Percentiles rank a stretch among this genome's conserved stretches.
phyloP scores from a whole-genome alignment of 495 filamentous ascomycete species.

The Daldinia grandis region DNA sequence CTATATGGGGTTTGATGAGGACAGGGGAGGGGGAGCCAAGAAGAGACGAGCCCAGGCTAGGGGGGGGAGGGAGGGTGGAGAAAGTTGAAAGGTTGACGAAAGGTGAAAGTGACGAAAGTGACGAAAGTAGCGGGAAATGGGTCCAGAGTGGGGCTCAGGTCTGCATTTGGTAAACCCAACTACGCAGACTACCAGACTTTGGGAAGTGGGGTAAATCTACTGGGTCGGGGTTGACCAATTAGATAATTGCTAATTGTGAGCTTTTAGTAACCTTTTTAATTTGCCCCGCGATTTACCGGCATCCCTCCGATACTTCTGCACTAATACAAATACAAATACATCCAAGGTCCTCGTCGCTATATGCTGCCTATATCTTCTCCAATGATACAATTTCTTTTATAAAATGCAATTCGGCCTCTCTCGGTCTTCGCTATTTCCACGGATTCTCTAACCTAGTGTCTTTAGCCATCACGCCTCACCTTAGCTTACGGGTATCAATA shows the following conservation, averaged over 20 bases:
- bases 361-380: not conserved
- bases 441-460: conserved; percentile 3
- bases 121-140: conserved; percentile 2
- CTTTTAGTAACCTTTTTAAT: conserved; percentile 1
- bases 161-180: conserved; percentile 3
- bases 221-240: conserved; percentile 21
- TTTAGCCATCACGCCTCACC: not conserved
- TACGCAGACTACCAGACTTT: conserved; percentile 2
- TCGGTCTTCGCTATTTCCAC: conserved; percentile 22
- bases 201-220: conserved; percentile 37
- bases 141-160: not conserved
- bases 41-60: conserved; percentile 29
- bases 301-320: conserved; percentile 30
- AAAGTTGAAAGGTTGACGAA: not conserved
- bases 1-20: conserved; percentile 33
- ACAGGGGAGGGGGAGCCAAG: conserved; percentile 36
- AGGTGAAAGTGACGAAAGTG: conserved; percentile 3
- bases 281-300: conserved; percentile 40
- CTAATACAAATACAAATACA: too few species aligned
- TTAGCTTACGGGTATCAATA: not conserved
- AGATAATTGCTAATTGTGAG: conserved; percentile 39
- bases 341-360: not conserved
- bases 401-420: not conserved
- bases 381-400: conserved; percentile 6
- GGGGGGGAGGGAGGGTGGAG: conserved; percentile 27